These are phyloP conservation scores for Cotoneaster glaucophyllus DNA, from an alignment of 306 rosid species.

Conservation along the genomic window DNA sequence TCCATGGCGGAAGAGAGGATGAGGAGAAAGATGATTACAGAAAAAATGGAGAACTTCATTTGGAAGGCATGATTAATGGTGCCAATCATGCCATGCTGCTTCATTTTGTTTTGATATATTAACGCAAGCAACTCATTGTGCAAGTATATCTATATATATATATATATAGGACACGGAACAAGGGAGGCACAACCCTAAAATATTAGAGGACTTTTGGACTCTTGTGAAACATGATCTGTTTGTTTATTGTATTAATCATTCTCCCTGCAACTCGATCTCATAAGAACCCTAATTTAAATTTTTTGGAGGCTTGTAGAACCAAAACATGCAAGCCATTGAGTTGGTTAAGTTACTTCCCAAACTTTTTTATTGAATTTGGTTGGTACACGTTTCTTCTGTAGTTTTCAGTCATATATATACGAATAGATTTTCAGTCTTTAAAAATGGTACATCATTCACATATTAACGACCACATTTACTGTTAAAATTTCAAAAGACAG, in stretches of 20 bases:
- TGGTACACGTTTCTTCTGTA: not conserved
- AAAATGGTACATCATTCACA: not conserved
- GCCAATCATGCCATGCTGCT: not conserved
- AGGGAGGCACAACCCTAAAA: not conserved
- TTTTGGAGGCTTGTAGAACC: not conserved
- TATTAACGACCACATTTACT: not conserved
- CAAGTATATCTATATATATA: not conserved
- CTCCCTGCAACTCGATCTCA: not conserved
- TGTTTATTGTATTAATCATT: not conserved
- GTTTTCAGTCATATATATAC: no score
- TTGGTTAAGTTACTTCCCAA: not conserved
- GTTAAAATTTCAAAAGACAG: no score
- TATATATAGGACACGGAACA: not conserved
- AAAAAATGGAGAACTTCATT: not conserved
- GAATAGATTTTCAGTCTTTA: no score
- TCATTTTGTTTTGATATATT: conserved; percentile 10
- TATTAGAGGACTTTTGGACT: not conserved
- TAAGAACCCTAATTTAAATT: not conserved
- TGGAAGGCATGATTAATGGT: not conserved
- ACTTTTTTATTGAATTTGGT: not conserved
- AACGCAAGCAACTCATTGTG: not conserved
- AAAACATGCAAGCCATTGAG: not conserved
- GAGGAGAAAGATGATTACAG: conserved; percentile 15
- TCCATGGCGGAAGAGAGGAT: conserved; percentile 18
- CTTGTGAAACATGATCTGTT: conserved; percentile 5